phyloP scores from a whole-genome alignment of 768 basidiomycete species.

The Serendipita sp. region DNA sequence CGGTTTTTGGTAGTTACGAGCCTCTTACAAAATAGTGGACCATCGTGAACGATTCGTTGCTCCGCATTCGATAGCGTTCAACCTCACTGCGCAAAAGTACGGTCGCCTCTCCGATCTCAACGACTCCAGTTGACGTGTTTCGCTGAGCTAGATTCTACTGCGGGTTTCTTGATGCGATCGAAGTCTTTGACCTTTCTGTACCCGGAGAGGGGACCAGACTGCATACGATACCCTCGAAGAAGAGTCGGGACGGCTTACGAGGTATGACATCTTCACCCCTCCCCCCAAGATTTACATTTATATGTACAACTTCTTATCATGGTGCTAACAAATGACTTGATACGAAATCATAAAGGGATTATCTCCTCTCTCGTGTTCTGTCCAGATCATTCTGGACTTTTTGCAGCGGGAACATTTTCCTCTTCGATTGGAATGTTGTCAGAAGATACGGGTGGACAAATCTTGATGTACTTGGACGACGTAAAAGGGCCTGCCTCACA shows the following conservation, averaged over 20 bases:
- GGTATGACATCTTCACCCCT: slow-evolving; percentile 29
- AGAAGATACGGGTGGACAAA: slow-evolving; percentile 36
- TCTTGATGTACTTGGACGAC: slow-evolving; percentile 49
- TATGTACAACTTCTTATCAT: background rate
- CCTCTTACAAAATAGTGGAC: slow-evolving; percentile 83
- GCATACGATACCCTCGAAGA: slow-evolving; percentile 53
- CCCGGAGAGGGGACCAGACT: slow-evolving; percentile 64
- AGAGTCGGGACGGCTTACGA: slow-evolving; percentile 74
- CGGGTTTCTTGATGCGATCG: slow-evolving; percentile 72
- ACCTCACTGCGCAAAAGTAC: slow-evolving; percentile 48
- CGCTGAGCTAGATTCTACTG: slow-evolving; percentile 51
- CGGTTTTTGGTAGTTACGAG: slow-evolving; percentile 45
- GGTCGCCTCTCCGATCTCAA: background rate
- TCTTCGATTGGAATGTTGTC: slow-evolving; percentile 52
- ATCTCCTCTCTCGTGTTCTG: slow-evolving; percentile 73
- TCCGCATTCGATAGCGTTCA: slow-evolving; percentile 72
- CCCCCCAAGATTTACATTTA: background rate
- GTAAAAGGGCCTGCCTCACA: slow-evolving; percentile 25
- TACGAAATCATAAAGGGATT: slow-evolving; percentile 38
- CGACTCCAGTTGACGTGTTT: background rate
- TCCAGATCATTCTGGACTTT: slow-evolving; percentile 42
- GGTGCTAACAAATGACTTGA: background rate
- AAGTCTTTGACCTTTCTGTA: slow-evolving; percentile 57
- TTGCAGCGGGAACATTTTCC: slow-evolving; percentile 64
- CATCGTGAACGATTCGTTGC: slow-evolving; percentile 85